Evolutionary conservation across 2,329 filamentous ascomycete genomes (phyloP), one percentile per base, ranked within the genome.

Genomic region (Colletotrichum australisinense): DNA sequence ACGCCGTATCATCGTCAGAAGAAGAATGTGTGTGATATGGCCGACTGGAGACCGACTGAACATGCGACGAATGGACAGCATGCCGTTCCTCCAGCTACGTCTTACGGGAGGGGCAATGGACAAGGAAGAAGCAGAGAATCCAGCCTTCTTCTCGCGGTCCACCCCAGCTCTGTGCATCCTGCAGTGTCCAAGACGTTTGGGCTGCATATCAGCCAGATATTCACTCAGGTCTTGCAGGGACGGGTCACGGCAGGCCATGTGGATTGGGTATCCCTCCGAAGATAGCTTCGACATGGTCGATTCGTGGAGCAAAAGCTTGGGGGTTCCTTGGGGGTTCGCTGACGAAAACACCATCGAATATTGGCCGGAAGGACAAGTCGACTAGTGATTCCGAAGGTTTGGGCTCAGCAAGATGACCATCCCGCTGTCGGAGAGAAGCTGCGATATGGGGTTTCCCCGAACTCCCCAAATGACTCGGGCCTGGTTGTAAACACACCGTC

Each of bases 151-250:
- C n/a, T 52, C 35, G 42, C 42, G 30, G 60, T 14, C 46, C 35
- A 30, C 60, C 57, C 70, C 60, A 70, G 46, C 70, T 28, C 56
- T 35, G 60, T 70, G 60, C 67, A 73, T 73, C 22, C 60, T 62
- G 70, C 67, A 73, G 70, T 57, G 26, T 69, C 38, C 32, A 46
- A 63, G 60, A 70, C 67, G 70, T 73, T 73, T 66, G 70, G 70
- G 70, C 70, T 73, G 70, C 70, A 73, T 65, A 73, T 73, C 35
- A 66, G 55, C 70, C 66, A 66, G 70, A 73, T 64, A 70, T 62
- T 64, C 70, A 64, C 67, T 70, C 67, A 58, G 56, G 32, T 62
- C 66, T 63, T 65, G 67, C 60, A 57, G 60, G 42, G 32, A 65
- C 60, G 60, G 70, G 42, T 32, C 59, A 64, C 66, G 70, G 55